A percentile compares a stretch with the other conserved stretches of the same genome.
These are phyloP conservation scores for Dovyalis caffra DNA, from an alignment of 345 rosid genomes.

Conservation along the genomic window DNA sequence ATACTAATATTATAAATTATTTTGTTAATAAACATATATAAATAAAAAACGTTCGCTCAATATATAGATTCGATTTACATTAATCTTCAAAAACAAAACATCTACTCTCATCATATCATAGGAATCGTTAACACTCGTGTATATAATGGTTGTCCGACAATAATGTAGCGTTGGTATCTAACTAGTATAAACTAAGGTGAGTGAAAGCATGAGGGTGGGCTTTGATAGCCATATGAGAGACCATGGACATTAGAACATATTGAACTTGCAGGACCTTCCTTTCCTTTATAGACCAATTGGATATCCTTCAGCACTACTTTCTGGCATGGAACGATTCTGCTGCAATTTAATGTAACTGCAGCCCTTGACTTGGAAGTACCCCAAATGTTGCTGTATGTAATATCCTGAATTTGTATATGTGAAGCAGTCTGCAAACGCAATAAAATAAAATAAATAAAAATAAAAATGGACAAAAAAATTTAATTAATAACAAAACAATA, in stretches of 20 bases:
- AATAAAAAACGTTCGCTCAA: too few species aligned
- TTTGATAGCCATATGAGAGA: slow-evolving; percentile 13
- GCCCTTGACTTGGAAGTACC: slow-evolving; percentile 27
- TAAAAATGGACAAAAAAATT: not conserved
- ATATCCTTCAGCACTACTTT: slow-evolving; percentile 22
- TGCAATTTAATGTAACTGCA: slow-evolving; percentile 27
- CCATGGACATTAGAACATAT: slow-evolving; percentile 30
- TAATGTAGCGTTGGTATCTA: too few species aligned
- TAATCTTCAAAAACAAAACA: too few species aligned
- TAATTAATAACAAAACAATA: not conserved
- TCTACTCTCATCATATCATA: too few species aligned
- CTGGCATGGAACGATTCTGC: slow-evolving; percentile 22
- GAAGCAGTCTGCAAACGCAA: slow-evolving; percentile 26
- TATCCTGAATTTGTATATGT: slow-evolving; percentile 27
- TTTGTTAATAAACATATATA: too few species aligned
- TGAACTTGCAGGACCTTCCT: slow-evolving; percentile 22
- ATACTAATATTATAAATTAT: too few species aligned
- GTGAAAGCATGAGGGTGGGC: slow-evolving; percentile 26
- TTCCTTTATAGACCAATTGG: slow-evolving; percentile 13
- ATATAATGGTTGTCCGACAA: too few species aligned
- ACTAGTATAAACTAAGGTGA: not conserved
- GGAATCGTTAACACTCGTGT: too few species aligned
- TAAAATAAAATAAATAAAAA: not conserved
- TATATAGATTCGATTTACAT: too few species aligned
- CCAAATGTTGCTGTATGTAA: slow-evolving; percentile 29